Evolutionary conservation across 305 asterid species (phyloP).

Genomic region (Fraxinus velutina): DNA sequence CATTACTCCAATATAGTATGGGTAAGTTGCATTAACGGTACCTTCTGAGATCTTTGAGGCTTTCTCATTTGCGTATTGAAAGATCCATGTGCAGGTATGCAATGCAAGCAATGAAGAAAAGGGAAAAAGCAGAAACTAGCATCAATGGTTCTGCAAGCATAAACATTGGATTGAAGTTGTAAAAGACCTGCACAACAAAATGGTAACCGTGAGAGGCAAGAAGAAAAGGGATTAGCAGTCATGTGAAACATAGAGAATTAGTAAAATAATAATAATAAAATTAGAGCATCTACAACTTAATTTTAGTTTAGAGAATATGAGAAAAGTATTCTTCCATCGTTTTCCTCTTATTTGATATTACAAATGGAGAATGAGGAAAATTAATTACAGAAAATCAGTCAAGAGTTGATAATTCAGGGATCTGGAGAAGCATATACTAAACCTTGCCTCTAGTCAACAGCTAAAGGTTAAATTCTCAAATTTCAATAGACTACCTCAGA

Average conservation of each 20-base stretch:
- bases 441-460: background rate
- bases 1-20: background rate
- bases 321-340: background rate
- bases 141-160: constrained; percentile 98
- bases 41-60: constrained; percentile 30
- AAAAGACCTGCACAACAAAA: constrained; percentile 67
- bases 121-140: constrained; percentile 69
- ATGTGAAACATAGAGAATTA: background rate
- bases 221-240: constrained; percentile 13
- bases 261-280: background rate
- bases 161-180: constrained; percentile 72
- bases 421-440: background rate
- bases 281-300: background rate
- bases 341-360: constrained; percentile 2
- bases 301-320: background rate
- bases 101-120: constrained; percentile 59
- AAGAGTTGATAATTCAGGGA: background rate
- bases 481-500: background rate
- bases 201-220: background rate
- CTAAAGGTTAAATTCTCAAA: background rate
- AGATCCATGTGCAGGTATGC: constrained; percentile 80
- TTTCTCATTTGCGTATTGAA: constrained; percentile 56
- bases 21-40: constrained; percentile 8
- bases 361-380: background rate
- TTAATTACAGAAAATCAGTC: background rate